Evolutionary conservation across 257 asterid species (phyloP).

Genomic region (Penstemon eatonii): DNA sequence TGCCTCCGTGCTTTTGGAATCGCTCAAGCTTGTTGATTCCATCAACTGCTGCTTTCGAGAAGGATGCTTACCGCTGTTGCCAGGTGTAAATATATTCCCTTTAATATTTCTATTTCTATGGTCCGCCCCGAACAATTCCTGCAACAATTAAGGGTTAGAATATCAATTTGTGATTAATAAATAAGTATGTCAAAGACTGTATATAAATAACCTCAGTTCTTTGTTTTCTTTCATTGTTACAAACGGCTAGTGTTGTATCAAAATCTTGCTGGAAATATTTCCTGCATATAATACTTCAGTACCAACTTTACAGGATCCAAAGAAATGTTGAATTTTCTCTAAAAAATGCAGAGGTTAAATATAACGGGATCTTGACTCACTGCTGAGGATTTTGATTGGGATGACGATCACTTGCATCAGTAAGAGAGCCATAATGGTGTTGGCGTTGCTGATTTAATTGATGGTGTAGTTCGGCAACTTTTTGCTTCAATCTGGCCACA

Average conservation of each 20-base stretch:
- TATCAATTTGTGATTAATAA: conserved; percentile 12
- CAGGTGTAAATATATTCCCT: conserved; percentile 55
- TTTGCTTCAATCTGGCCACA: conserved; percentile 90
- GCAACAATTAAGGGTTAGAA: conserved; percentile 29
- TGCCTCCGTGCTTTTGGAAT: conserved; percentile 67
- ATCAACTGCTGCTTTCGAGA: conserved; percentile 67
- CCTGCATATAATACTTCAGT: conserved; percentile 48
- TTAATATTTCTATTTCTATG: conserved; percentile 61
- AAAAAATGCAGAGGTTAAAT: background rate
- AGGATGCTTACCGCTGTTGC: conserved; percentile 57
- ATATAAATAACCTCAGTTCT: conserved; percentile 63
- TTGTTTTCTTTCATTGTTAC: conserved; percentile 85
- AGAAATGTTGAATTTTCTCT: background rate
- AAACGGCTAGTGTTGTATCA: conserved; percentile 85
- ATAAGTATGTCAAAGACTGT: background rate
- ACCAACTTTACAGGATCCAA: conserved; percentile 18
- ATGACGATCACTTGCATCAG: conserved; percentile 66
- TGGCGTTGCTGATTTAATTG: conserved; percentile 96
- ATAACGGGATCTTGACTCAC: conserved; percentile 45
- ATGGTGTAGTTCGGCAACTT: conserved; percentile 96
- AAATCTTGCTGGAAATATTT: conserved; percentile 84
- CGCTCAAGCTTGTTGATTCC: conserved; percentile 61
- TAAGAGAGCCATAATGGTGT: conserved; percentile 75
- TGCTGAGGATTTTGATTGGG: conserved; percentile 57
- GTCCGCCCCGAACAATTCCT: conserved; percentile 65